phyloP scores from a whole-genome alignment of 768 basidiomycete genomes.

The Suillus sp. region DNA sequence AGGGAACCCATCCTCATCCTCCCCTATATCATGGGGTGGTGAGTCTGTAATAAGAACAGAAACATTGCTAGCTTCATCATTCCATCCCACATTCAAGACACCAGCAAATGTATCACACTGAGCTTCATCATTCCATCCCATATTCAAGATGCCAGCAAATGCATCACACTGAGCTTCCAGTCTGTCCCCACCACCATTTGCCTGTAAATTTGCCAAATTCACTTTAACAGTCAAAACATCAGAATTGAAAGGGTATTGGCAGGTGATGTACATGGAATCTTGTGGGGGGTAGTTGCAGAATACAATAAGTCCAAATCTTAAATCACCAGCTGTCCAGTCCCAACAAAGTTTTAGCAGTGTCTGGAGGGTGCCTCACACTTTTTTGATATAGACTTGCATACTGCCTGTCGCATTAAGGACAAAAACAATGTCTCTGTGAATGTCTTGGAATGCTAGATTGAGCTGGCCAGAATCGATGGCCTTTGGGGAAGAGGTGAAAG shows the following conservation, averaged over 20 bases:
- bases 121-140: no score
- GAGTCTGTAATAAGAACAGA: conserved; percentile 60
- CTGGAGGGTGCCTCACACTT: conserved; percentile 31
- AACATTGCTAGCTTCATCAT: conserved; percentile 51
- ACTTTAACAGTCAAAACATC: conserved; percentile 47
- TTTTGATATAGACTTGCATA: no score
- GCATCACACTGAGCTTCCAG: conserved; percentile 62
- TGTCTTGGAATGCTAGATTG: no score
- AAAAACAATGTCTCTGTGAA: no score
- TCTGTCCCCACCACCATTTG: conserved; percentile 52
- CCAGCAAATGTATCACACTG: no score
- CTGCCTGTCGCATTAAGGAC: no score
- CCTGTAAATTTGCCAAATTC: conserved; percentile 44
- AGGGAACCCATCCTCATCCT: conserved; percentile 47
- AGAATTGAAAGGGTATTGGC: conserved; percentile 51
- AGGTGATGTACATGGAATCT: conserved; percentile 52
- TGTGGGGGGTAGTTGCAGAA: conserved; percentile 62
- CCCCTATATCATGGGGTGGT: conserved; percentile 62
- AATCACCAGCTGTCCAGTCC: conserved; percentile 48
- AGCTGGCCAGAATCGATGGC: no score
- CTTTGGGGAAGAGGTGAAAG: no score
- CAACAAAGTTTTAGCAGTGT: conserved; percentile 52
- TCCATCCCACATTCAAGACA: conserved; percentile 51
- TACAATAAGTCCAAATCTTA: conserved; percentile 52
- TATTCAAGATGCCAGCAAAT: no score